A percentile compares a stretch with the other conserved stretches of the same genome.
Conservation (phyloP, 371 early-diverging fungal genomes). For the Actinomortierella wolfii region DNA sequence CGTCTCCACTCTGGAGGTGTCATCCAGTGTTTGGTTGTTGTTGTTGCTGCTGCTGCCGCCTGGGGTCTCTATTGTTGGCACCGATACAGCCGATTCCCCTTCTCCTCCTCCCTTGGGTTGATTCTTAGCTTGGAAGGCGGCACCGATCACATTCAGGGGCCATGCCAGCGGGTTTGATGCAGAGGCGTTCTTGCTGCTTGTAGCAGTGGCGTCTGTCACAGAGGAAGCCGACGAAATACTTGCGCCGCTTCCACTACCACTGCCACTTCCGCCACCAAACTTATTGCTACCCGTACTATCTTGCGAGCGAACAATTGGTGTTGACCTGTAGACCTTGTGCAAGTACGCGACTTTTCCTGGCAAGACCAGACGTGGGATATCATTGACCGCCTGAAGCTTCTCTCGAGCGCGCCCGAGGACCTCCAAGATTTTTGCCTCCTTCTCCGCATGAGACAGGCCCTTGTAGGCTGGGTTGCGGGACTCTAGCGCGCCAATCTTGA, state of each 20-base stretch:
- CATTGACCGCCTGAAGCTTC: constrained; percentile 24
- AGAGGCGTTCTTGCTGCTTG: neutral
- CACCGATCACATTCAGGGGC: constrained; percentile 16
- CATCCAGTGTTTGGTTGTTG: neutral
- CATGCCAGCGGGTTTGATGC: constrained; percentile 2
- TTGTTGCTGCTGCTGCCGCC: neutral
- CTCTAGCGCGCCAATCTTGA: constrained; percentile 54
- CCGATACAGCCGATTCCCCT: too few species aligned
- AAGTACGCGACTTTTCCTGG: constrained; percentile 32
- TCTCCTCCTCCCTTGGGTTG: neutral
- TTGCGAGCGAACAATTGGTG: constrained; percentile 34
- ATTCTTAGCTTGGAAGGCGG: constrained; percentile 14
- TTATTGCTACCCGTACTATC: constrained; percentile 8
- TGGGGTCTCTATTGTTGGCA: constrained; percentile 2
- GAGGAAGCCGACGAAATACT: neutral
- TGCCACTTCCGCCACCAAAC: constrained; percentile 11
- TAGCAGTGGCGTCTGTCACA: neutral
- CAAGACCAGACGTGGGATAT: constrained; percentile 32
- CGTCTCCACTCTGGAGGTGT: neutral
- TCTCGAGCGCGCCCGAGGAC: constrained; percentile 34
- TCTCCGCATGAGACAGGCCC: constrained; percentile 18
- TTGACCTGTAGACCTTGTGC: constrained; percentile 39
- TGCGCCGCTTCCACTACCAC: neutral
- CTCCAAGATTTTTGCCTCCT: constrained; percentile 19
- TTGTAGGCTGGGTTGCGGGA: constrained; percentile 26